Conservation (phyloP, 106 monocot genomes). For the Platanthera guangdongensis region DNA sequence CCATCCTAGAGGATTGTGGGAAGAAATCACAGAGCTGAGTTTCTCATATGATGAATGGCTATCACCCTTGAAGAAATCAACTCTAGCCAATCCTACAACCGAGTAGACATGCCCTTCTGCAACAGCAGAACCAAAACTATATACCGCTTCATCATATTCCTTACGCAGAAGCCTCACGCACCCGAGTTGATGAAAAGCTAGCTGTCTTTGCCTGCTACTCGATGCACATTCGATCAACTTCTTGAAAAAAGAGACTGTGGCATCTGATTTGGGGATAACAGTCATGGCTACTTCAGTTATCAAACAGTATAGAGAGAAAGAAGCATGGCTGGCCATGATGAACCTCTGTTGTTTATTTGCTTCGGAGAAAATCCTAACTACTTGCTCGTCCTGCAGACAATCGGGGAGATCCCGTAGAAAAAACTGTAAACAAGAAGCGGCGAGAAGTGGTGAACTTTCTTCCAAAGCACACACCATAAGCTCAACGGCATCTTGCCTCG, state of each 20-base stretch:
- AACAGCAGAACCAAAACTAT: conserved; percentile 46
- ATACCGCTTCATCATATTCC: conserved; percentile 72
- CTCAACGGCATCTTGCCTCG: conserved; percentile 77
- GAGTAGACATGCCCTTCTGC: conserved; percentile 74
- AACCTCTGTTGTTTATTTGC: conserved; percentile 35
- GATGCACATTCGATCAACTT: conserved; percentile 57
- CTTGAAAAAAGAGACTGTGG: conserved; percentile 51
- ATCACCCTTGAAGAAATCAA: conserved; percentile 44
- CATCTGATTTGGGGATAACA: conserved; percentile 59
- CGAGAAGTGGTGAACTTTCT: conserved; percentile 63
- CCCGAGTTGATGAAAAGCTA: conserved; percentile 85
- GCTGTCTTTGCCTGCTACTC: conserved; percentile 48
- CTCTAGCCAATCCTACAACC: conserved; percentile 56
- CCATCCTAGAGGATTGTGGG: conserved; percentile 70
- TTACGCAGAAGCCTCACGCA: conserved; percentile 76
- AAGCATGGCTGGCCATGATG: conserved; percentile 55
- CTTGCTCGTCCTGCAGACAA: conserved; percentile 64
- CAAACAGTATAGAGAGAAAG: conserved; percentile 85
- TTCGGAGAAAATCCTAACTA: conserved; percentile 57
- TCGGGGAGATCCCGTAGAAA: conserved; percentile 64
- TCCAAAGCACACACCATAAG: conserved; percentile 86
- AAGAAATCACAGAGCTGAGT: conserved; percentile 66
- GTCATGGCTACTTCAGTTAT: conserved; percentile 76
- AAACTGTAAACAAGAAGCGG: conserved; percentile 72
- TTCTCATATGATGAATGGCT: conserved; percentile 55